phyloP scores from a whole-genome alignment of 495 filamentous ascomycete genomes.

The Sporormia fimetaria region DNA sequence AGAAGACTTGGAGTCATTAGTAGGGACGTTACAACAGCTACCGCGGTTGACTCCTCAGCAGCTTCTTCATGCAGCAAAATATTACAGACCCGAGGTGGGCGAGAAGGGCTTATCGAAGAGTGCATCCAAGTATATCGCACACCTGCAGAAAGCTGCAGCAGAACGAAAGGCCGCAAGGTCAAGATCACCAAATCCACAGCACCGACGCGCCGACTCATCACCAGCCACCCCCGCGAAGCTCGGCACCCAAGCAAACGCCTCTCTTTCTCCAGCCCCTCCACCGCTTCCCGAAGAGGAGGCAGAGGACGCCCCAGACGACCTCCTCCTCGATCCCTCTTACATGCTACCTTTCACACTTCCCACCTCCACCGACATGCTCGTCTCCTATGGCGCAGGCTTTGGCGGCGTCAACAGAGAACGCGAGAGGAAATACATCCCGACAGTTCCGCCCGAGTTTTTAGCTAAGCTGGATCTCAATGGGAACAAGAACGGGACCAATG shows the following conservation, averaged over 20 bases:
- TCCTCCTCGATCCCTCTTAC: slow-evolving; percentile 77
- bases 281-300: slow-evolving; percentile 26
- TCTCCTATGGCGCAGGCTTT: slow-evolving; percentile 89
- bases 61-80: slow-evolving; percentile 81
- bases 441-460: slow-evolving; percentile 85
- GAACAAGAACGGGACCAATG: slow-evolving; percentile 22
- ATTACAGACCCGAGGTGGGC: slow-evolving; percentile 89
- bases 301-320: slow-evolving; percentile 51
- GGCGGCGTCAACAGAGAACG: slow-evolving; percentile 85
- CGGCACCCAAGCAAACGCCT: slow-evolving; percentile 6
- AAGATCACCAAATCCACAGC: slow-evolving; percentile 18
- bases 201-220: slow-evolving; percentile 11
- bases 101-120: slow-evolving; percentile 82
- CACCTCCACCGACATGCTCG: slow-evolving; percentile 92
- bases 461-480: slow-evolving; percentile 66
- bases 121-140: slow-evolving; percentile 73
- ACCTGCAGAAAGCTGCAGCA: slow-evolving; percentile 62
- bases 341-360: slow-evolving; percentile 92
- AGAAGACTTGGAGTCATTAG: slow-evolving; percentile 80
- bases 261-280: slow-evolving; percentile 18
- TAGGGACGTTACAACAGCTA: slow-evolving; percentile 77
- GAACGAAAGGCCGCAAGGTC: slow-evolving; percentile 36
- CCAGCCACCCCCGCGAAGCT: slow-evolving; percentile 19
- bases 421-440: slow-evolving; percentile 93
- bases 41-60: slow-evolving; percentile 75